These are phyloP conservation scores for Pseudozyma pruni DNA, from an alignment of 1,284 basidiomycete species.

Conservation along the genomic window DNA sequence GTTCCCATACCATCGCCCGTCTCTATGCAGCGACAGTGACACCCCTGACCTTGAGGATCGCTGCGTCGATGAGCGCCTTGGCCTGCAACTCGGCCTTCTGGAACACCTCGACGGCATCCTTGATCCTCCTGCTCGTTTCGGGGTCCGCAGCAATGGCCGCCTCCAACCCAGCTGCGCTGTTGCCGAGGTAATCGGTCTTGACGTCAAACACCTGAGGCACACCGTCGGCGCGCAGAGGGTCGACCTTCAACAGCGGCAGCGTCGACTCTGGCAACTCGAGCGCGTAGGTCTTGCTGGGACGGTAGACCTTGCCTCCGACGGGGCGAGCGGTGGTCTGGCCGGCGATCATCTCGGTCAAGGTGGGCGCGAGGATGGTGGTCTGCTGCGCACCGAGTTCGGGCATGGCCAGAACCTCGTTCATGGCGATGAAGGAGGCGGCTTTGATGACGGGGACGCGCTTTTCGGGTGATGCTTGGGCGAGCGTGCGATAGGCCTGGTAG, in stretches of 20 bases:
- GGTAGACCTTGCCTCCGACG: conserved; percentile 13
- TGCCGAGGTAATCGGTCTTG: conserved; percentile 18
- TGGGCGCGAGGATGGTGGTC: conserved; percentile 32
- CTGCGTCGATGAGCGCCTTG: conserved; percentile 25
- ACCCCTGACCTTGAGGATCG: conserved; percentile 23
- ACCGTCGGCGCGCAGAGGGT: conserved; percentile 31
- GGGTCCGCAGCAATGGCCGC: conserved; percentile 18
- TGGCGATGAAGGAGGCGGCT: conserved; percentile 25
- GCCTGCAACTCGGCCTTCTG: conserved; percentile 29
- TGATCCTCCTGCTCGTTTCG: conserved; percentile 32
- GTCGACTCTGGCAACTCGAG: conserved; percentile 20
- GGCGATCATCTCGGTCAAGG: conserved; percentile 24
- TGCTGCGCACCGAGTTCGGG: conserved; percentile 34
- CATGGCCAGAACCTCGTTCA: conserved; percentile 42
- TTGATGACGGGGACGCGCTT: conserved; percentile 29
- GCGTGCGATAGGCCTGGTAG: conserved; percentile 35
- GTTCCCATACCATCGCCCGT: too few species aligned
- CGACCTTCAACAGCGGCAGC: conserved; percentile 18
- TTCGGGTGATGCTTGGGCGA: neutral
- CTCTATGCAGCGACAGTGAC: conserved; percentile 4
- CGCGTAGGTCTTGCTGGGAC: conserved; percentile 27
- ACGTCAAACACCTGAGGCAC: conserved; percentile 16
- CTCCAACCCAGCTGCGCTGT: conserved; percentile 15
- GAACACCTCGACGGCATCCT: conserved; percentile 35
- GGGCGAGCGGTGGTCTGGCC: neutral